Conservation (phyloP, 2,329 filamentous ascomycete species). For the Aspergillus ibericus region DNA sequence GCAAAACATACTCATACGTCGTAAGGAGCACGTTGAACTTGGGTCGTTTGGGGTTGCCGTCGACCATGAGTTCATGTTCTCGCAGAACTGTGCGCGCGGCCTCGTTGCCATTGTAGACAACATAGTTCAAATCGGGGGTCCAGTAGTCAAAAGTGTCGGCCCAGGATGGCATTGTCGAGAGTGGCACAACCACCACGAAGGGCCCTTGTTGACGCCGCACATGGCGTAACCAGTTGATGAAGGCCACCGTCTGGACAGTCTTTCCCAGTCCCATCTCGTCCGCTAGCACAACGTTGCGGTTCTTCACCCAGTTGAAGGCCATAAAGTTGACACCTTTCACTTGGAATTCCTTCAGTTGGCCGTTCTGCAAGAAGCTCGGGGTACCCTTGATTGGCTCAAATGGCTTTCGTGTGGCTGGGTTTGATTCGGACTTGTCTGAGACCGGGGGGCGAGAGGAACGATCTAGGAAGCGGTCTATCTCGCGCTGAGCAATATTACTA, state of each 20-base stretch:
- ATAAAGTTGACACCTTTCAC: slow-evolving; percentile 92
- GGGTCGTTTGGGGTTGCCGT: slow-evolving; percentile 81
- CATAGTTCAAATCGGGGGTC: slow-evolving; percentile 94
- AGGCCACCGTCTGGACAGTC: slow-evolving; percentile 95
- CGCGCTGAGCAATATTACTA: slow-evolving; percentile 74
- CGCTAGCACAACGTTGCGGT: slow-evolving; percentile 93
- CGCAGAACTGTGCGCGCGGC: slow-evolving; percentile 82
- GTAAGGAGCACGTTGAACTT: slow-evolving; percentile 98
- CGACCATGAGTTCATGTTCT: slow-evolving; percentile 83
- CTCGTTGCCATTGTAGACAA: slow-evolving; percentile 92
- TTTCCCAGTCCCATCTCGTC: slow-evolving; percentile 99
- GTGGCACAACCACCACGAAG: slow-evolving; percentile 92
- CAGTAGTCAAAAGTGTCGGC: slow-evolving; percentile 96
- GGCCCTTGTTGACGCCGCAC: slow-evolving; percentile 87
- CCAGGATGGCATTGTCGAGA: slow-evolving; percentile 97
- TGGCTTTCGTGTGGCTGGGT: slow-evolving; percentile 68
- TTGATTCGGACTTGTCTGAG: slow-evolving; percentile 77
- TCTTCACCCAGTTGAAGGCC: slow-evolving; percentile 90
- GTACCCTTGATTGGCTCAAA: slow-evolving; percentile 75
- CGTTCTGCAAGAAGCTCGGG: slow-evolving; percentile 79
- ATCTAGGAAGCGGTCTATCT: slow-evolving; percentile 89
- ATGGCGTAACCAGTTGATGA: slow-evolving; percentile 95
- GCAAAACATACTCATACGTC: slow-evolving; percentile 93
- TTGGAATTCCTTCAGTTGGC: slow-evolving; percentile 88
- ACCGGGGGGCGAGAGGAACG: slow-evolving; percentile 76